A percentile compares a stretch with the other conserved stretches of the same genome.
Conservation (phyloP, 2,329 filamentous ascomycete genomes). For the Verticillium longisporum region DNA sequence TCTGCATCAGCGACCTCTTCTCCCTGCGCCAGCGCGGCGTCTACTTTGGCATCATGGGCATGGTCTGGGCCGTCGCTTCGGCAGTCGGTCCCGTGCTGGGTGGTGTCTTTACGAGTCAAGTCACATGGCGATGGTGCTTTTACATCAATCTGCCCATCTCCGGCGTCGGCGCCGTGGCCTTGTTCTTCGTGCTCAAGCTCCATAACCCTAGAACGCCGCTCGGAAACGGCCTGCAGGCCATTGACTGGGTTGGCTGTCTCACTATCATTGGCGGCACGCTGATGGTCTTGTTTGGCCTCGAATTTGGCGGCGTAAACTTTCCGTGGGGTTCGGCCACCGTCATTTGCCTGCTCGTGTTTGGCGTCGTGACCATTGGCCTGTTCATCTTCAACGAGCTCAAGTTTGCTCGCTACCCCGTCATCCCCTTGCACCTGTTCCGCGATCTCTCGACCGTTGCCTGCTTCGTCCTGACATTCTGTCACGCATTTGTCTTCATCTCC, state of each 20-base stretch:
- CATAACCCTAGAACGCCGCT: conserved; percentile 60
- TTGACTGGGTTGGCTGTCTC: conserved; percentile 55
- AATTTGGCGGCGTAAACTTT: conserved; percentile 57
- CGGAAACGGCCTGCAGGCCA: conserved; percentile 51
- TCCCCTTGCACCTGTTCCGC: conserved; percentile 57
- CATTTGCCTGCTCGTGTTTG: conserved; percentile 57
- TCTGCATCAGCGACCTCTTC: conserved; percentile 47
- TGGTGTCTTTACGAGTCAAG: conserved; percentile 56
- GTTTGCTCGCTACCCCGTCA: conserved; percentile 59
- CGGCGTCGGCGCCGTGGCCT: conserved; percentile 49
- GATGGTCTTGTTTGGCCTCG: conserved; percentile 64
- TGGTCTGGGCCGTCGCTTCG: conserved; percentile 60
- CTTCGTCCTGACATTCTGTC: conserved; percentile 37
- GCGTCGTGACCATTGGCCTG: conserved; percentile 36
- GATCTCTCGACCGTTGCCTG: conserved; percentile 49
- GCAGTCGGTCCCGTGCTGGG: conserved; percentile 59
- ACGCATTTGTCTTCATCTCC: conserved; percentile 54
- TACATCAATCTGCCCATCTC: conserved; percentile 38
- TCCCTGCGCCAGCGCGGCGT: conserved; percentile 35
- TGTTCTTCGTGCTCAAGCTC: conserved; percentile 57
- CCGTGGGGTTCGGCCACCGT: conserved; percentile 58
- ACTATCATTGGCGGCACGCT: conserved; percentile 57
- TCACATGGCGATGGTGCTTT: conserved; percentile 54
- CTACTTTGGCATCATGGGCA: conserved; percentile 58
- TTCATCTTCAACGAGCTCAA: conserved; percentile 58